Evolutionary conservation across 805 yeast genomes (phyloP).

Genomic region (Priceomyces carsonii): DNA sequence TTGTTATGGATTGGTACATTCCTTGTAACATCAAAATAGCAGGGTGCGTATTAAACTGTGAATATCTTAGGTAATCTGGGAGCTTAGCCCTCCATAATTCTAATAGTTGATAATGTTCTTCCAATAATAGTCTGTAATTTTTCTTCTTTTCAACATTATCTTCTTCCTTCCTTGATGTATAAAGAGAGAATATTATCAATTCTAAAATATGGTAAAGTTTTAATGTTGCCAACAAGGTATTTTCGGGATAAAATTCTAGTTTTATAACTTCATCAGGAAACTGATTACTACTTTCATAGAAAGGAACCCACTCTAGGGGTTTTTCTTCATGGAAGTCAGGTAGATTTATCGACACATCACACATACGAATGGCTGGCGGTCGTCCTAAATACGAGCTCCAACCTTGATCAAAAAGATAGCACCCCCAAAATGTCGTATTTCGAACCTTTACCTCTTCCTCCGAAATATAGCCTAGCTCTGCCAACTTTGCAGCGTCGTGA

Average conservation of each 20-base stretch:
- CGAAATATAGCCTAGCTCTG: slow-evolving; percentile 7
- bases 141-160: slow-evolving; percentile 2
- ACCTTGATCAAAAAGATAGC: slow-evolving; percentile 11
- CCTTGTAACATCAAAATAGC: slow-evolving; percentile 12
- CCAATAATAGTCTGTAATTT: slow-evolving; percentile 5
- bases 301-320: slow-evolving; percentile 6
- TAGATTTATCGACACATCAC: slow-evolving; percentile 5
- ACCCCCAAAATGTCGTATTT: slow-evolving; percentile 13
- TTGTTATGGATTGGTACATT: slow-evolving; percentile 10
- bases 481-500: slow-evolving; percentile 6
- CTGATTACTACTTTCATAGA: slow-evolving; percentile 2
- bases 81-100: slow-evolving; percentile 7
- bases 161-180: slow-evolving; percentile 3
- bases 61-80: slow-evolving; percentile 4
- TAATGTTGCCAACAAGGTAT: slow-evolving; percentile 7
- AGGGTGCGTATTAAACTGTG: slow-evolving; percentile 7
- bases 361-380: slow-evolving; percentile 8
- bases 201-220: slow-evolving; percentile 8
- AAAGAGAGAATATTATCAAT: slow-evolving; percentile 6
- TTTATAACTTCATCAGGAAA: not conserved
- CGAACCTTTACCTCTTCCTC: slow-evolving; percentile 10
- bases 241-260: slow-evolving; percentile 8
- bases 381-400: slow-evolving; percentile 12
- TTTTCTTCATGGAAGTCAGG: slow-evolving; percentile 5
- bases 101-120: slow-evolving; percentile 3